Evolutionary conservation across 2,329 filamentous ascomycete genomes (phyloP).

Genomic region (Pyricularia sp.): DNA sequence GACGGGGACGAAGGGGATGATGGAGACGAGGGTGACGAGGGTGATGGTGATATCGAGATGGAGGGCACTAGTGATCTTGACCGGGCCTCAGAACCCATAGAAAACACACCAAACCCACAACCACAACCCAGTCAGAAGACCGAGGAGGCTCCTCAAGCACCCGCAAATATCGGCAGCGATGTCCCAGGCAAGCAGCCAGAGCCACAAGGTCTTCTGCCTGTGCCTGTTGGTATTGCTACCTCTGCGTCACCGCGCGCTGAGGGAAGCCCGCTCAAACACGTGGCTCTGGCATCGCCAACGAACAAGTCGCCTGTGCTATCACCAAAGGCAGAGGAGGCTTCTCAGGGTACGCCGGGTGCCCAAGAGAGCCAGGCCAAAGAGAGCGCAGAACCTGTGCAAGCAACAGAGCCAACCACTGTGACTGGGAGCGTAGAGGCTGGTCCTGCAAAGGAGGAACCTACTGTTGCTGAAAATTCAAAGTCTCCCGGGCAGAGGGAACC

Average conservation of each 20-base stretch:
- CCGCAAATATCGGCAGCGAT: neutral
- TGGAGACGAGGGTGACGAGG: neutral
- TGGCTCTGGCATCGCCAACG: constrained; percentile 1
- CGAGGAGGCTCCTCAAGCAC: neutral
- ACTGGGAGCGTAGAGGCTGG: neutral
- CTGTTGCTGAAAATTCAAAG: neutral
- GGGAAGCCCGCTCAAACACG: constrained; percentile 5
- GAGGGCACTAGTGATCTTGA: constrained; percentile 1
- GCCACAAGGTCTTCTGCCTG: neutral
- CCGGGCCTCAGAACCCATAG: neutral
- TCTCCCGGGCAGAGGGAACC: neutral
- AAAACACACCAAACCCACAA: neutral
- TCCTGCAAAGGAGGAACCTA: too few relatives aligned
- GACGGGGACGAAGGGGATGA: constrained; percentile 3
- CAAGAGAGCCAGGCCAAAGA: neutral
- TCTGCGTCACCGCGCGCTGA: neutral
- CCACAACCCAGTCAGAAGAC: neutral
- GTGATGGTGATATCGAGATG: constrained; percentile 4
- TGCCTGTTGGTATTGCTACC: neutral
- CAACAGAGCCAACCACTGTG: neutral
- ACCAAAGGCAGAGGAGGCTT: neutral
- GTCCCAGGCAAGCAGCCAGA: neutral
- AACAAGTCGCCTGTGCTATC: neutral
- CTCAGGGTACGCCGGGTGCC: neutral
- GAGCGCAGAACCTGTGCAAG: neutral